Evolutionary conservation across 2,329 filamentous ascomycete genomes (phyloP).

Genomic region (Clonostachys byssicola): DNA sequence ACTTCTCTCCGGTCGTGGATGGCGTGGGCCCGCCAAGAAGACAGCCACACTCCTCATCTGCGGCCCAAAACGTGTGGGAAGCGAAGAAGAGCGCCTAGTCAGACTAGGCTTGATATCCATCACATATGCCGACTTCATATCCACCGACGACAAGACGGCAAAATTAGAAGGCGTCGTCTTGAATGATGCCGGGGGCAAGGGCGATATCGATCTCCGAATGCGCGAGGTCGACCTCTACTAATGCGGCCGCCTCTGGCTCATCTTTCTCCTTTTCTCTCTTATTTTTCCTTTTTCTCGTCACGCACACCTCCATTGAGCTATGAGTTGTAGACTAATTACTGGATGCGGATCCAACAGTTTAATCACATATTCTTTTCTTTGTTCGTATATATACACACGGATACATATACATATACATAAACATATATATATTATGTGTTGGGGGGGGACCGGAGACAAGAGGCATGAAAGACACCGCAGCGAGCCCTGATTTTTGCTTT

Average conservation of each 20-base stretch:
- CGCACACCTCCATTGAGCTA: neutral
- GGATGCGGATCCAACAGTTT: neutral
- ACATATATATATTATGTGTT: too few species aligned
- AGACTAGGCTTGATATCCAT: slow-evolving; percentile 1
- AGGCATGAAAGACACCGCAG: too few species aligned
- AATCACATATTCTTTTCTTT: neutral
- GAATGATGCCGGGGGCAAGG: slow-evolving; percentile 7
- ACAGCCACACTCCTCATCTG: neutral
- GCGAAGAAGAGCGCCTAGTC: neutral
- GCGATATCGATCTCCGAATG: slow-evolving; percentile 17
- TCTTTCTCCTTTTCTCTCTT: neutral
- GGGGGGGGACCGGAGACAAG: too few species aligned
- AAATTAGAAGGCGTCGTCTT: slow-evolving; percentile 12
- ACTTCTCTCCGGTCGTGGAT: slow-evolving; percentile 3
- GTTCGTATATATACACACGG: too few species aligned
- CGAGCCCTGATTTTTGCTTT: too few species aligned
- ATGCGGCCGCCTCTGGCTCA: neutral
- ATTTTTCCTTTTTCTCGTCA: neutral
- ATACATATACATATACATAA: too few species aligned
- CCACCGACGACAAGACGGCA: slow-evolving; percentile 10
- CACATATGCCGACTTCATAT: slow-evolving; percentile 13
- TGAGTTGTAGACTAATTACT: neutral
- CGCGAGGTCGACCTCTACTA: slow-evolving; percentile 28
- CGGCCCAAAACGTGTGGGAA: neutral
- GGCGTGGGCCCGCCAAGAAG: slow-evolving; percentile 1